A percentile compares a stretch with the other conserved stretches of the same genome.
Evolutionary conservation across 345 rosid genomes (phyloP).

Genomic region (Boechera divaricarpa): DNA sequence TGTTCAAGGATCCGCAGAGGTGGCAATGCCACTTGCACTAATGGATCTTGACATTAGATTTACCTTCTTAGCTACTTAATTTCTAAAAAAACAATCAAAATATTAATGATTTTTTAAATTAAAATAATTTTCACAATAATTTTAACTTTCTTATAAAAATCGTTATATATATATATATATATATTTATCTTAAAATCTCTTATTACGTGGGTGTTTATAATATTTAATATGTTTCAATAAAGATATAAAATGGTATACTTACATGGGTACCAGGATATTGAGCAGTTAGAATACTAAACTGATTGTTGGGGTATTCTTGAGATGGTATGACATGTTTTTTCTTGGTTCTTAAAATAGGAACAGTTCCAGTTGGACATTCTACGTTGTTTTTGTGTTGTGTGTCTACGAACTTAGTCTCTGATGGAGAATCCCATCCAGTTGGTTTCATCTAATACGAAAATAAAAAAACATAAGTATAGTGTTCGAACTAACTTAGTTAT

Average conservation of each 20-base stretch:
- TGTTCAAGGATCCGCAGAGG: no score
- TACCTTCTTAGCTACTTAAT: no score
- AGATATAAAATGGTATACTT: neutral
- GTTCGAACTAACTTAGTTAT: neutral
- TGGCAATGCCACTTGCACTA: no score
- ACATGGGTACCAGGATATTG: neutral
- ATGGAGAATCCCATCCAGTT: neutral
- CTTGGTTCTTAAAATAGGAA: neutral
- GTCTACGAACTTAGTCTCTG: neutral
- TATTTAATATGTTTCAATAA: neutral
- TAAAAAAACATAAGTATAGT: neutral
- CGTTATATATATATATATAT: no score
- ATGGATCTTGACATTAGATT: no score
- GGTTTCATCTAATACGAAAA: neutral
- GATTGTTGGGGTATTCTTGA: neutral
- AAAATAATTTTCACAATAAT: no score
- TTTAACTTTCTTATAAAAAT: no score
- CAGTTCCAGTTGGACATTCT: neutral
- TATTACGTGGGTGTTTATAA: neutral
- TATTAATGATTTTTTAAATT: no score
- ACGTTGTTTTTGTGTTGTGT: neutral
- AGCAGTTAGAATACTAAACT: neutral
- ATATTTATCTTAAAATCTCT: no score
- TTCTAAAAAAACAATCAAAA: no score
- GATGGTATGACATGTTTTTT: neutral